Base-by-base conservation (phyloP, 2,329 filamentous ascomycete genomes). In the Trichoderma sp. region DNA sequence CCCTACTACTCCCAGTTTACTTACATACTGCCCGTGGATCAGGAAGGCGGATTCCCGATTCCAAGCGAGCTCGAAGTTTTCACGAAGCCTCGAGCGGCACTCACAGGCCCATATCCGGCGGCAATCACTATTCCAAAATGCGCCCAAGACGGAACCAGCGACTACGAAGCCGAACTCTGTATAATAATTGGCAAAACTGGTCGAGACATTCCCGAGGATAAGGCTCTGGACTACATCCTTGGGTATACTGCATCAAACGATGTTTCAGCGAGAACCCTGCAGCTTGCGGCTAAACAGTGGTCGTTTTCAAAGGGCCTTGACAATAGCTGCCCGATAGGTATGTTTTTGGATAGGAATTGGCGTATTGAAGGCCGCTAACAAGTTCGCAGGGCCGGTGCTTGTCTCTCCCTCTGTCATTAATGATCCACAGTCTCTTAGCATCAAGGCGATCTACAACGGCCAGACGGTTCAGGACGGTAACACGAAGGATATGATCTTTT, bases 171-270 rank as follows among this genome's bases (percentile, higher is more conserved):
- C 0, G 86, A 88, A 74, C 81, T 88, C 68, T 83, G 81, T 6
- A 81, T 88, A 34, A 80, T 88, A 4, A 84, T 88, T 30, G 83
- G 84, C 11, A 81, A 82, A 47, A 80, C 83, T 36, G 82, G 81
- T 67, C 86, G 86, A 74, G 83, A 87, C 67, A 82, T 87, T 3
- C 73, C 79, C 4, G 84, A 85, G 64, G 80, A 79, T 1, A 81
- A 87, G 32, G 85, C 85, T 5, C 74, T 84, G 5, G 80, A 84
- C 28, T 86, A 88, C 74, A 80, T 90, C 2, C 82, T 88, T 1
- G 88, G 87, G 34, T 90, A 88, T 73, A 87, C 87, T 0, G 84
- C 84, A 28, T 85, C 84, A 39, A 89, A 90, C 76, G 86, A 88
- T 73, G 76, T 87, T 20, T 85, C 85, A 2, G 84, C 85, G 0